phyloP scores from a whole-genome alignment of 345 rosid genomes.

The Murraya koenigii region DNA sequence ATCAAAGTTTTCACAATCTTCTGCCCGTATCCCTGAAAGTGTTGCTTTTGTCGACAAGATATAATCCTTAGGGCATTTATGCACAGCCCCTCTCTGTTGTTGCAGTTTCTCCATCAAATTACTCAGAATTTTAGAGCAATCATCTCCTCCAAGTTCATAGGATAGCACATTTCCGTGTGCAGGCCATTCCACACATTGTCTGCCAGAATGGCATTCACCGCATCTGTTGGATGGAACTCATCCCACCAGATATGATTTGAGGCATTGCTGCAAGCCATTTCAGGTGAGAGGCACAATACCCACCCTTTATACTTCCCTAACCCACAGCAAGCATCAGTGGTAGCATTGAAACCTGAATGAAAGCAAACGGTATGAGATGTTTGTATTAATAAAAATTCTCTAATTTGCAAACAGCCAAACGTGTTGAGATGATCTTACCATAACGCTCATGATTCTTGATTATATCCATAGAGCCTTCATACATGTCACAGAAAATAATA shows the following conservation, averaged over 20 bases:
- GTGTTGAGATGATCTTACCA: conserved; percentile 35
- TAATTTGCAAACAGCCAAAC: neutral
- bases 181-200: conserved; percentile 84
- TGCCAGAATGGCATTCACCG: conserved; percentile 75
- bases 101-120: neutral
- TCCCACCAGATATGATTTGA: conserved; percentile 85
- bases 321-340: conserved; percentile 85
- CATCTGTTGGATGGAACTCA: conserved; percentile 87
- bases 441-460: conserved; percentile 56
- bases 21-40: neutral
- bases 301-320: conserved; percentile 78
- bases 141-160: conserved; percentile 60
- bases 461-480: conserved; percentile 82
- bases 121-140: conserved; percentile 18
- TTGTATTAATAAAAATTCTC: neutral
- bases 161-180: conserved; percentile 82
- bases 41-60: neutral
- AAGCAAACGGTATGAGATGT: neutral
- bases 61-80: neutral
- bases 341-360: conserved; percentile 65
- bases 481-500: conserved; percentile 76
- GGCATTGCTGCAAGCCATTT: conserved; percentile 79
- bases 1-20: conserved; percentile 1
- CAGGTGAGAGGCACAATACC: conserved; percentile 74
- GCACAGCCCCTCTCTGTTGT: neutral